Percentiles rank a stretch among this genome's conserved stretches.
Evolutionary conservation across 2,329 filamentous ascomycete genomes (phyloP).

Genomic region (Leptographium flavum): DNA sequence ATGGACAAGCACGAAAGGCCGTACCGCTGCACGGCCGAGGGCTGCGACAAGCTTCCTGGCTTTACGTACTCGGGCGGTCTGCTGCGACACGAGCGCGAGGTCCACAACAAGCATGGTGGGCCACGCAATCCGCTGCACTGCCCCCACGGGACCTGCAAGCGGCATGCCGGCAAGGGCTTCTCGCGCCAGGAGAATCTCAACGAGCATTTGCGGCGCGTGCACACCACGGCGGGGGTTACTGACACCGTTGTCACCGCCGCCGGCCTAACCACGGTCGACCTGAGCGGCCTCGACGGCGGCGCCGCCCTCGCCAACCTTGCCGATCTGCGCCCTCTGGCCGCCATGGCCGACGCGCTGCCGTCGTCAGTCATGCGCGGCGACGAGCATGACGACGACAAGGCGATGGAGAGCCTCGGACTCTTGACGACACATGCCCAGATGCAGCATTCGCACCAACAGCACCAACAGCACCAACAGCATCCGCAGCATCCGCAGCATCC

Average conservation of each 20-base stretch:
- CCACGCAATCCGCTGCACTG: constrained; percentile 81
- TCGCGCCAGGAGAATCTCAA: constrained; percentile 88
- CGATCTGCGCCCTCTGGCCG: constrained; percentile 3
- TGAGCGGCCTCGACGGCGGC: neutral
- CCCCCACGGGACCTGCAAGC: constrained; percentile 75
- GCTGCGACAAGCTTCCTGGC: constrained; percentile 80
- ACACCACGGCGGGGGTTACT: constrained; percentile 38
- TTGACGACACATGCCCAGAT: neutral
- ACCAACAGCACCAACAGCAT: no score
- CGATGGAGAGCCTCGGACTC: constrained; percentile 5
- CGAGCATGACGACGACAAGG: neutral
- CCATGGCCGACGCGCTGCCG: constrained; percentile 3
- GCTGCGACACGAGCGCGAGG: constrained; percentile 79
- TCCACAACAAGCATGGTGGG: constrained; percentile 80
- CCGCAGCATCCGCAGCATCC: no score
- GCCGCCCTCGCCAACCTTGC: neutral
- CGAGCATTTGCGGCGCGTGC: constrained; percentile 84
- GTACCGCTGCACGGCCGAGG: constrained; percentile 70
- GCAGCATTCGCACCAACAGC: no score
- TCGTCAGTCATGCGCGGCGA: neutral
- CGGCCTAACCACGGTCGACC: neutral
- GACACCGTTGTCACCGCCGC: no score
- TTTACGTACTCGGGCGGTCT: constrained; percentile 93
- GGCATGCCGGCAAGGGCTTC: constrained; percentile 77
- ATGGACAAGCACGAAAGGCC: constrained; percentile 97